phyloP scores from a whole-genome alignment of 352 stramenopile species.

The Globisporangium parvum region DNA sequence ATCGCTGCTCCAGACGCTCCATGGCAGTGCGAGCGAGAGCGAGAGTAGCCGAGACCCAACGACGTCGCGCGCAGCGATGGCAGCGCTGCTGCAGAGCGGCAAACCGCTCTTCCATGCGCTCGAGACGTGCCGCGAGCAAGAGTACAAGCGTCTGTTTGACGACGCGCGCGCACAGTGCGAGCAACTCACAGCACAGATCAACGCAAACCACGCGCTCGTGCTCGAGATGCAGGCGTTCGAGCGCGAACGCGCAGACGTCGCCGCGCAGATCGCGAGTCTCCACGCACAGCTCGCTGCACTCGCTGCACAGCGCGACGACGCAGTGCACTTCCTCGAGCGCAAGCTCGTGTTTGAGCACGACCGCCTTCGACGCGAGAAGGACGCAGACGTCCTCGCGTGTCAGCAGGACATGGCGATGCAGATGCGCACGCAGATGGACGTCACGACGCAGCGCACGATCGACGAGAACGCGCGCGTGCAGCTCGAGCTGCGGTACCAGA shows the following conservation, averaged over 20 bases:
- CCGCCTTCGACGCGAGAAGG: slow-evolving; percentile 41
- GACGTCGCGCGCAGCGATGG: slow-evolving; percentile 23
- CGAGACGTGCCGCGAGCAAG: slow-evolving; percentile 49
- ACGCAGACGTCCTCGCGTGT: slow-evolving; percentile 31
- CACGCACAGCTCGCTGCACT: slow-evolving; percentile 19
- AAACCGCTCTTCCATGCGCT: slow-evolving; percentile 49
- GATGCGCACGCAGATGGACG: slow-evolving; percentile 48
- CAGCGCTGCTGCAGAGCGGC: slow-evolving; percentile 27
- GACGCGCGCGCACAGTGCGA: slow-evolving; percentile 30
- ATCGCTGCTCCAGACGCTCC: slow-evolving; percentile 43
- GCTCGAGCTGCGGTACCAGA: slow-evolving; percentile 58
- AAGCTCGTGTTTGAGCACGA: slow-evolving; percentile 63
- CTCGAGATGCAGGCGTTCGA: slow-evolving; percentile 29
- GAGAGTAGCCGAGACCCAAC: slow-evolving; percentile 8
- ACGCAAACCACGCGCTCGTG: slow-evolving; percentile 25
- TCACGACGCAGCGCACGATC: slow-evolving; percentile 55
- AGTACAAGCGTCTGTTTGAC: slow-evolving; percentile 44
- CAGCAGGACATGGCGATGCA: slow-evolving; percentile 41
- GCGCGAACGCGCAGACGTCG: slow-evolving; percentile 29
- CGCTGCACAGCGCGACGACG: slow-evolving; percentile 34
- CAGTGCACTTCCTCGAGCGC: slow-evolving; percentile 39
- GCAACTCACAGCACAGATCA: slow-evolving; percentile 24
- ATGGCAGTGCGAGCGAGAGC: slow-evolving; percentile 16
- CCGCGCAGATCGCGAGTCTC: slow-evolving; percentile 24
- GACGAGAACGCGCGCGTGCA: slow-evolving; percentile 61